Conservation (phyloP, 371 early-diverging fungal species). For the Saksenaea vasiformis region DNA sequence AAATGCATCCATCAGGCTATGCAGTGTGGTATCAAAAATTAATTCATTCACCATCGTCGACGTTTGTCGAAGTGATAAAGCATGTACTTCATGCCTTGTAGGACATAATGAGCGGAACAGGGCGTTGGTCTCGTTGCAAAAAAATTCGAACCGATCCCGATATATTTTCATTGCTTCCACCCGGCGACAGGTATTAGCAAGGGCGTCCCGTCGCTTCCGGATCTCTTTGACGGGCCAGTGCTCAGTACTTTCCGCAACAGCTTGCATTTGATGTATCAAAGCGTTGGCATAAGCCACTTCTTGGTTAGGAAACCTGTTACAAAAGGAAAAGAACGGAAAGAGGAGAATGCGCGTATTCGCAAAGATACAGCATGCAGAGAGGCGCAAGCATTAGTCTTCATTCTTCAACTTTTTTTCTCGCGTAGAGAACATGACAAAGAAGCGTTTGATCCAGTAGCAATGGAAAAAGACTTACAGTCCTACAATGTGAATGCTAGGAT, state of each 20-base stretch:
- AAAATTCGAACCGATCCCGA: background rate
- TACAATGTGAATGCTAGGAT: background rate
- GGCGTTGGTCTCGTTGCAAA: background rate
- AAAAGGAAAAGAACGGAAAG: background rate
- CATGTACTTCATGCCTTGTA: conserved; percentile 1
- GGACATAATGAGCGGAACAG: background rate
- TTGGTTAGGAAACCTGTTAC: background rate
- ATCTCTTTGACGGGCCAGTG: background rate
- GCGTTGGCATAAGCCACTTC: conserved; percentile 1
- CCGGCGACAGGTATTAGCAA: background rate
- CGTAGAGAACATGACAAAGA: no score
- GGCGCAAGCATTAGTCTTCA: background rate
- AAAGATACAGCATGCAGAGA: background rate
- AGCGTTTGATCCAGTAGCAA: no score
- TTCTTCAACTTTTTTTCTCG: no score
- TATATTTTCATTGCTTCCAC: conserved; percentile 1
- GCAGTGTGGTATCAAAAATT: background rate
- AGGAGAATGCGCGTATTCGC: background rate
- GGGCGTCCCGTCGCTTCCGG: background rate
- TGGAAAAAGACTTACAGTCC: background rate
- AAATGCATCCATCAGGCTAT: background rate
- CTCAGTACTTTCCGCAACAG: background rate
- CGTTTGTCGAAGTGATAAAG: conserved; percentile 1
- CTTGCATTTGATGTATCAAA: conserved; percentile 5
- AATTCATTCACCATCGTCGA: background rate